Evolutionary conservation across 305 asterid species (phyloP), one percentile per base, ranked within the genome.

Genomic region (Fraxinus dipetala): DNA sequence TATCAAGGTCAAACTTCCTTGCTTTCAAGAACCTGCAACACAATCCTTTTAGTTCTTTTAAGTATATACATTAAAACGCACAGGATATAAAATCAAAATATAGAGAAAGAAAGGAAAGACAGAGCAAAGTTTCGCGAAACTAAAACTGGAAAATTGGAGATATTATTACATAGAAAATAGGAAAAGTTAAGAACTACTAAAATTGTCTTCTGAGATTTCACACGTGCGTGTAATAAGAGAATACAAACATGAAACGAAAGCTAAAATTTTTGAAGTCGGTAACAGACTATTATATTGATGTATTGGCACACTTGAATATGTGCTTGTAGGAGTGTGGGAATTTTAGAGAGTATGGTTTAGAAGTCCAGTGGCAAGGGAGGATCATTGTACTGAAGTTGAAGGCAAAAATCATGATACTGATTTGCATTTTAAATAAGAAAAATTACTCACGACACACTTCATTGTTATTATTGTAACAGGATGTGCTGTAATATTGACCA

Each of bases 1-100:
- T 95, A 78, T 95, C 97, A 81, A 93, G 93, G 89, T 95, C 98
- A 86, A 95, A 95, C 88, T 95, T 93, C 89, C 98, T 92, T 75
- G 98, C 98, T 84, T 88, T 93, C 90, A 93, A 87, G 84, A 93
- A 95, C 84, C 98, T 95, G 97, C 77, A 79, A 85, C 69, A 81
- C 73, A 35, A 72, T 65, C 30, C 40, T 67, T 70, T 77, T 83
- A 81, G 76, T 82, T 75, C 54, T 76, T 38, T 69, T 61, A 36
- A 2, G 67, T 32, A 67, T 76, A 35, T 35, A 69, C 26, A 56
- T 6, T 56, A 32, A 70, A 70, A 31, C 3, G 5, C 10, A 7
- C 76, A 70, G 45, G 76, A 31, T 31, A 5, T 4, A 16, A 31
- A 32, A 31, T 30, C 22, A 31, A 30, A 70, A 5, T 5, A 32